These are phyloP conservation scores for Candida montana DNA, from an alignment of 805 yeast genomes.

Conservation along the genomic window DNA sequence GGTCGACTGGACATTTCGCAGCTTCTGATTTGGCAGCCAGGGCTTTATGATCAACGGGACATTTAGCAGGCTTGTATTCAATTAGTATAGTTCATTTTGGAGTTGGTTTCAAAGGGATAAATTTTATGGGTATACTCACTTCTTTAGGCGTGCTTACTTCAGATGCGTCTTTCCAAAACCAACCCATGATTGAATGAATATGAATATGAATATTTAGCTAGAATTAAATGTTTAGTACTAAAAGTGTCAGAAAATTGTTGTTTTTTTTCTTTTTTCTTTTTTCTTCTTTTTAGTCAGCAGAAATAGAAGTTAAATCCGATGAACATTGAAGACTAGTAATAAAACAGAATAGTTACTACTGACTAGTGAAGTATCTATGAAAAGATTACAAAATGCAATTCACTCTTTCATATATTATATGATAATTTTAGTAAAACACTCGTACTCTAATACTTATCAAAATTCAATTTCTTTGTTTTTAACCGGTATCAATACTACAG, in stretches of 20 bases:
- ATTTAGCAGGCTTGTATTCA: constrained; percentile 9
- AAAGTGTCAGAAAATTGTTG: no score
- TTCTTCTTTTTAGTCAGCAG: constrained; percentile 1
- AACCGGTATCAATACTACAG: no score
- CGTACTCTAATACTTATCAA: no score
- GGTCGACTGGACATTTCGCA: constrained; percentile 5
- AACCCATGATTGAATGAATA: constrained; percentile 53
- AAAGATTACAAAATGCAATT: no score
- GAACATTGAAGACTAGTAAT: no score
- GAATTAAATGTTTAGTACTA: no score
- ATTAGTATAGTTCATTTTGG: not conserved
- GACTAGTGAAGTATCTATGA: no score
- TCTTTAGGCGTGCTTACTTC: constrained; percentile 4
- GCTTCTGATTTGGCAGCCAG: constrained; percentile 13
- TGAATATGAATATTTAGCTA: no score
- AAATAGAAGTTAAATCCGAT: not conserved
- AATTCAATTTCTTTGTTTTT: no score
- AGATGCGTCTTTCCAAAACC: constrained; percentile 72
- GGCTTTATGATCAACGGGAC: constrained; percentile 9
- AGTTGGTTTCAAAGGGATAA: not conserved
- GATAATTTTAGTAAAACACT: no score
- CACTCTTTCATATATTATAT: no score
- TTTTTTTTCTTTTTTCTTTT: not conserved
- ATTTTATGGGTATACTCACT: constrained; percentile 1
- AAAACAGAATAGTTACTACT: no score